Conservation (phyloP, 139 green algal species). For the Penium margaritaceum region DNA sequence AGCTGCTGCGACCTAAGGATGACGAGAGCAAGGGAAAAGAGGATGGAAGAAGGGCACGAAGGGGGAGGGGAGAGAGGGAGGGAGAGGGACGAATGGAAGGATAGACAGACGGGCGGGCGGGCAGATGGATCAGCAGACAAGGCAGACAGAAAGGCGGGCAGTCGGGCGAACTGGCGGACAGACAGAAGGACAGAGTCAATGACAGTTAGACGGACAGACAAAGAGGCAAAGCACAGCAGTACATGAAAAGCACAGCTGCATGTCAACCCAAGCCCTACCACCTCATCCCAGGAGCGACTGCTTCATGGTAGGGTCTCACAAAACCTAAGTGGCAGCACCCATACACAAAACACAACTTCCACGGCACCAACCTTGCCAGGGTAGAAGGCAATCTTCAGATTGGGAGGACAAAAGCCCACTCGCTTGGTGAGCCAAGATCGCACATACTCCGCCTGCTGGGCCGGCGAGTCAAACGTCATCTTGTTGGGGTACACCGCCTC, state of each 20-base stretch:
- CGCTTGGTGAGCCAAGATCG: slow-evolving; percentile 78
- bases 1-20: too few species aligned
- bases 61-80: background rate
- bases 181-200: too few species aligned
- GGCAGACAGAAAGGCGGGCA: too few species aligned
- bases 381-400: slow-evolving; percentile 87
- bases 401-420: slow-evolving; percentile 75
- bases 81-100: background rate
- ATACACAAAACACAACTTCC: too few species aligned
- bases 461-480: slow-evolving; percentile 76
- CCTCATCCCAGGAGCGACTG: too few species aligned
- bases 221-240: too few species aligned
- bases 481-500: slow-evolving; percentile 77
- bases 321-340: too few species aligned
- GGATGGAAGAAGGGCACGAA: background rate
- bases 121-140: background rate
- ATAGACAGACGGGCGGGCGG: background rate
- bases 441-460: slow-evolving; percentile 78
- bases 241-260: too few species aligned
- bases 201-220: too few species aligned
- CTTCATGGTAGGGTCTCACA: too few species aligned
- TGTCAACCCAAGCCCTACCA: too few species aligned
- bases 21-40: background rate
- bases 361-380: too few species aligned
- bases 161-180: background rate